Conservation (phyloP, 148 eudicot species). For the Spergularia marina region DNA sequence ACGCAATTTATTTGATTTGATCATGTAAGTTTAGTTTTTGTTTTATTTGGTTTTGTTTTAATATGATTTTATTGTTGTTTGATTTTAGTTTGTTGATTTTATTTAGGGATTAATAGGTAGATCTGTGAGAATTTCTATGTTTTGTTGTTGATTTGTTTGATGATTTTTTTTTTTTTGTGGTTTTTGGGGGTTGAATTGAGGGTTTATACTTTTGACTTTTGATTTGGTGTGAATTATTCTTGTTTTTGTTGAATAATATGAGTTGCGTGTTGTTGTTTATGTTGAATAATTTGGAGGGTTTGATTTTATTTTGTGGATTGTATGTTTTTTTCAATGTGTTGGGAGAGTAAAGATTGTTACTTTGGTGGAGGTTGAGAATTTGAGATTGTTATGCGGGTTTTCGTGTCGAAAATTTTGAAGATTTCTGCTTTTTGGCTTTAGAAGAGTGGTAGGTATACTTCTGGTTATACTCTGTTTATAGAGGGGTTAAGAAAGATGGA, state of each 20-base stretch:
- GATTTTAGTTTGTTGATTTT: not conserved
- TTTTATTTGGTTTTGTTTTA: not conserved
- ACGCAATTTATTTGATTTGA: too few relatives aligned
- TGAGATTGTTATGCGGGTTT: too few relatives aligned
- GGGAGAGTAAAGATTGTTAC: too few relatives aligned
- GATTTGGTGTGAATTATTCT: not conserved
- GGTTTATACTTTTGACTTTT: conserved; percentile 16
- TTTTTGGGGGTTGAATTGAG: not conserved
- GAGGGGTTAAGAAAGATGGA: too few relatives aligned
- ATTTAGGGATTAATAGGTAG: not conserved
- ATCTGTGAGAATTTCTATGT: not conserved
- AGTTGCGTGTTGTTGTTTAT: too few relatives aligned
- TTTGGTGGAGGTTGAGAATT: too few relatives aligned
- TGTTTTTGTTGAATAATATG: not conserved
- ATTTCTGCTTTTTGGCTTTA: too few relatives aligned
- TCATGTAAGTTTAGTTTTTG: not conserved
- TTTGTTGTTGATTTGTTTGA: not conserved
- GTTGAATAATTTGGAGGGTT: not conserved
- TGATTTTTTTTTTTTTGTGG: not conserved
- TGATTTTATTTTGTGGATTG: not conserved
- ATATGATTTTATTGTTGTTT: not conserved
- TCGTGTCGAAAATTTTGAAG: too few relatives aligned
- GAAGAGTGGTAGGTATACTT: too few relatives aligned
- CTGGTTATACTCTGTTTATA: too few relatives aligned
- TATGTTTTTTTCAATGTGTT: too few relatives aligned